Evolutionary conservation across 2,329 filamentous ascomycete species (phyloP).

Genomic region (Pseudogymnoascus sp.): DNA sequence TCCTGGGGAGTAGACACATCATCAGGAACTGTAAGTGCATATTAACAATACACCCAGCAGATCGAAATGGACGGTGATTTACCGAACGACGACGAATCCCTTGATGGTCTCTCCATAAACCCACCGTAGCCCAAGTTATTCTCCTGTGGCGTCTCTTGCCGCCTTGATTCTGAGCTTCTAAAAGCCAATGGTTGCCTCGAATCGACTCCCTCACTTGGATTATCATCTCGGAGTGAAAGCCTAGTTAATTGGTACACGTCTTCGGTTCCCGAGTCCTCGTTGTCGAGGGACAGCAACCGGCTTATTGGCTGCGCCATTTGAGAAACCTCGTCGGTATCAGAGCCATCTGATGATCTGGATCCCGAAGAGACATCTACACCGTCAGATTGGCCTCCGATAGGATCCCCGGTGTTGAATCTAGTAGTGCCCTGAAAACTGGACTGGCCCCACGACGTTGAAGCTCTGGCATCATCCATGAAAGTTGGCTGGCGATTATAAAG

Average conservation of each 20-base stretch:
- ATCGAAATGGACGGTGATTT: neutral
- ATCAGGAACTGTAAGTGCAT: slow-evolving; percentile 17
- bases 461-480: neutral
- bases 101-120: slow-evolving; percentile 19
- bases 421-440: neutral
- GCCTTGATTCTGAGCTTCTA: neutral
- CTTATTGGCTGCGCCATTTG: neutral
- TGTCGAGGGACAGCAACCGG: neutral
- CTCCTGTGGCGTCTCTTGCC: slow-evolving; percentile 9
- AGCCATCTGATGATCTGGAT: neutral
- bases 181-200: neutral
- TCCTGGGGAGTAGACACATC: slow-evolving; percentile 23
- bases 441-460: neutral
- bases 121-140: slow-evolving; percentile 25
- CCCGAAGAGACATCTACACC: neutral
- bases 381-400: neutral
- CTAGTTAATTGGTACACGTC: neutral
- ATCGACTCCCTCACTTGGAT: neutral
- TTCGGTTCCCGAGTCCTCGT: neutral
- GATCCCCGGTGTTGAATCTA: neutral
- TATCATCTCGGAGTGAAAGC: neutral
- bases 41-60: neutral
- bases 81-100: slow-evolving; percentile 12
- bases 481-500: neutral
- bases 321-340: neutral